Conservation (phyloP, 129 eudicot genomes). For the Flaveria brownii region DNA sequence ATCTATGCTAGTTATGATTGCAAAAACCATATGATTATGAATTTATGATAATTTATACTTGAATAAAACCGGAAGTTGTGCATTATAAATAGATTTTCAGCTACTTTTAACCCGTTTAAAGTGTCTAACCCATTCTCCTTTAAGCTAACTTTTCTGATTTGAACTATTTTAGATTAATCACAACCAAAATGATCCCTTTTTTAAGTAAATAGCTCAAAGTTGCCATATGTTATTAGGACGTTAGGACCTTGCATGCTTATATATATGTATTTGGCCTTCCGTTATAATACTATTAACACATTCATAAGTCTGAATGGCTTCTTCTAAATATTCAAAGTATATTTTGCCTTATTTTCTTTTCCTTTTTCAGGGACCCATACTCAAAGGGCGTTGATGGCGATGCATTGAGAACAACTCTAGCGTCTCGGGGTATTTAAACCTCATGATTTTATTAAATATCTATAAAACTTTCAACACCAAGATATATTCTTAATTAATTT, state of each 20-base stretch:
- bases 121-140: background rate
- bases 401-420: slow-evolving; percentile 55
- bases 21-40: background rate
- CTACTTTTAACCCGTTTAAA: background rate
- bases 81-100: background rate
- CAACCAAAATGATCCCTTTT: background rate
- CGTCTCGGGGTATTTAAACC: slow-evolving; percentile 52
- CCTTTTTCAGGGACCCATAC: slow-evolving; percentile 67
- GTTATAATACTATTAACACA: background rate
- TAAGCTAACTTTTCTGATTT: background rate
- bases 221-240: background rate
- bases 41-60: background rate
- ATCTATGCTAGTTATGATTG: background rate
- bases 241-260: background rate
- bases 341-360: background rate
- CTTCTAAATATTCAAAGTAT: background rate
- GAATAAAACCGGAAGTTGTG: background rate
- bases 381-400: slow-evolving; percentile 61
- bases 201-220: background rate
- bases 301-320: background rate
- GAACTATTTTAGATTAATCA: background rate
- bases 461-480: background rate
- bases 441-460: background rate
- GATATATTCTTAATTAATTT: background rate
- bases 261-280: background rate